These are phyloP conservation scores for Citrus glauca DNA, from an alignment of 345 rosid species.

Conservation along the genomic window DNA sequence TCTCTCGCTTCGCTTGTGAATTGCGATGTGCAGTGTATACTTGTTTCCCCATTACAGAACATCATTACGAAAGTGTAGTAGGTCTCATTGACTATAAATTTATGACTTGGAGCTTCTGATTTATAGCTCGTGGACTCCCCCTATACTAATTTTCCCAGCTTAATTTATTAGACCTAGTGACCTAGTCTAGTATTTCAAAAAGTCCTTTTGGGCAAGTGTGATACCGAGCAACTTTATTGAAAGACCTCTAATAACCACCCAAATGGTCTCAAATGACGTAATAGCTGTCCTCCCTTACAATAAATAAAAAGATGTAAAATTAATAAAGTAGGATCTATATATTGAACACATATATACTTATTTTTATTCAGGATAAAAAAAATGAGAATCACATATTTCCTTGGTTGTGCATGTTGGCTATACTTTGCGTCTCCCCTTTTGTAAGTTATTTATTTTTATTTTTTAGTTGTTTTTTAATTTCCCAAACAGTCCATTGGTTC, in stretches of 20 bases:
- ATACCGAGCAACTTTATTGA: slow-evolving; percentile 9
- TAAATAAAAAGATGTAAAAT: not conserved
- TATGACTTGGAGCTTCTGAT: slow-evolving; percentile 10
- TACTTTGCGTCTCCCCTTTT: no score
- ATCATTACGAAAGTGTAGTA: slow-evolving; percentile 6
- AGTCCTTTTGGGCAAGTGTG: slow-evolving; percentile 1
- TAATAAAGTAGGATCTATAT: not conserved
- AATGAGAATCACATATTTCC: not conserved
- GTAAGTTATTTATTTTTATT: not conserved
- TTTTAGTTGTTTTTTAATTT: not conserved
- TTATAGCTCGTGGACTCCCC: slow-evolving; percentile 11
- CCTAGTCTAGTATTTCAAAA: not conserved
- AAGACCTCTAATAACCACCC: not conserved
- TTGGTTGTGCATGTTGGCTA: not conserved
- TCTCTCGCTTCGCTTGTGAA: not conserved
- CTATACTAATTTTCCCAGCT: not conserved
- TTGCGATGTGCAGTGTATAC: slow-evolving; percentile 1
- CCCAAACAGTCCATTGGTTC: not conserved
- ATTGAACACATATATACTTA: not conserved
- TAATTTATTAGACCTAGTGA: not conserved
- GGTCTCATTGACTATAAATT: slow-evolving; percentile 22
- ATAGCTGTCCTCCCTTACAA: not conserved
- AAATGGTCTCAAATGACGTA: slow-evolving; percentile 5
- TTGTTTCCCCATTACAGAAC: slow-evolving; percentile 23
- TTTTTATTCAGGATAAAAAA: not conserved